Percentiles rank a stretch among this genome's conserved stretches.
Conservation (phyloP, 2,329 filamentous ascomycete species). For the Venturia asperata region DNA sequence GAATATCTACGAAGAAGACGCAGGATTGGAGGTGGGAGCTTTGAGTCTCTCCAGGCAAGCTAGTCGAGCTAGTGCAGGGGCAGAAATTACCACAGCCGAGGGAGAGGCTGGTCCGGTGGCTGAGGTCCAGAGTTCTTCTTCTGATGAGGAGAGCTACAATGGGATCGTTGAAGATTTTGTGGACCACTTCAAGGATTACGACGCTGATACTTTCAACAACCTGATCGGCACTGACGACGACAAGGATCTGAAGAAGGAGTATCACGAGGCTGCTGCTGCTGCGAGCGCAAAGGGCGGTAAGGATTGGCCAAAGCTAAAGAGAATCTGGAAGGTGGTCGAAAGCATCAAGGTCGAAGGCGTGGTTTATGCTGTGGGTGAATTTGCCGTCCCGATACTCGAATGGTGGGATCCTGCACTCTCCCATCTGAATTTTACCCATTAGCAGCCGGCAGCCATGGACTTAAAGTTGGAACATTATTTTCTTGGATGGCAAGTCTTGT, state of each 20-base stretch:
- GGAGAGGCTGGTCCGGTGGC: too few species aligned
- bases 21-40: too few species aligned
- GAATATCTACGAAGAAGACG: too few species aligned
- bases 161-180: conserved; percentile 22
- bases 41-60: too few species aligned
- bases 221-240: conserved; percentile 27
- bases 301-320: conserved; percentile 25
- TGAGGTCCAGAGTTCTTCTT: background rate
- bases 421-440: too few species aligned
- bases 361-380: background rate
- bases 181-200: conserved; percentile 26
- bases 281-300: conserved; percentile 24
- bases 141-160: background rate
- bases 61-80: too few species aligned
- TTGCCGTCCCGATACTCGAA: too few species aligned
- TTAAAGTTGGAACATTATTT: too few species aligned
- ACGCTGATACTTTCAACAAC: conserved; percentile 24
- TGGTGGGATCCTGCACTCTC: too few species aligned
- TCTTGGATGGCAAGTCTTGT: too few species aligned
- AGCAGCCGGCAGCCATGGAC: too few species aligned
- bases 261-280: conserved; percentile 27
- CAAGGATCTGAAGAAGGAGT: conserved; percentile 25
- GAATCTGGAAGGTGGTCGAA: conserved; percentile 28
- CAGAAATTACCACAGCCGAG: too few species aligned
- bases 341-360: background rate